Evolutionary conservation across 2,329 filamentous ascomycete species (phyloP).

Genomic region (Microcyclospora tardicrescens): DNA sequence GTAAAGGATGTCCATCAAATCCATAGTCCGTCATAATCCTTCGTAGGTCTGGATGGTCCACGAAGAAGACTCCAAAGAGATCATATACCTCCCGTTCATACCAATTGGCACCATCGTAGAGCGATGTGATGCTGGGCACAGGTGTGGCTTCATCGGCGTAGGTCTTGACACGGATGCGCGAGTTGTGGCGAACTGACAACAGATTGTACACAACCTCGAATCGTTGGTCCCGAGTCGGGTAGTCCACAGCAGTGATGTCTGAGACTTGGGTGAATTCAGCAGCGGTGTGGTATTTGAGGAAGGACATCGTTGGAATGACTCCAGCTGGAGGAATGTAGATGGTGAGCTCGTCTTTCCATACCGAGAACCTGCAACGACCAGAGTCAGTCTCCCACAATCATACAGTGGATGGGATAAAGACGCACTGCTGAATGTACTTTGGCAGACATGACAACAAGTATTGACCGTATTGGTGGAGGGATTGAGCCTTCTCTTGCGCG

Average conservation of each 20-base stretch:
- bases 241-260: constrained; percentile 90
- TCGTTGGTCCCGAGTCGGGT: constrained; percentile 84
- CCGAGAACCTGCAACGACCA: constrained; percentile 53
- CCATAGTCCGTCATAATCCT: constrained; percentile 99
- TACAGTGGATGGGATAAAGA: background rate
- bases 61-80: constrained; percentile 93
- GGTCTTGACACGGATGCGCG: constrained; percentile 93
- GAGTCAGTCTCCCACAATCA: background rate
- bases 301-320: constrained; percentile 81
- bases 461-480: constrained; percentile 85
- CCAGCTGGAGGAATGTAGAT: constrained; percentile 63
- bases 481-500: constrained; percentile 73
- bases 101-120: constrained; percentile 97
- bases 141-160: constrained; percentile 94
- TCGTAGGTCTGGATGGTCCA: constrained; percentile 84
- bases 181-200: constrained; percentile 89
- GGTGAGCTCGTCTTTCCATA: constrained; percentile 98
- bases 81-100: constrained; percentile 98
- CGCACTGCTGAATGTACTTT: constrained; percentile 85
- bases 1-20: constrained; percentile 91
- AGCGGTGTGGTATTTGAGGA: constrained; percentile 94
- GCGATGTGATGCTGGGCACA: constrained; percentile 70
- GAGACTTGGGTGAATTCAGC: constrained; percentile 92
- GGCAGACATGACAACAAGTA: constrained; percentile 95
- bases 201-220: constrained; percentile 99